phyloP scores from a whole-genome alignment of 345 rosid genomes.

The Stellera chamaejasme region DNA sequence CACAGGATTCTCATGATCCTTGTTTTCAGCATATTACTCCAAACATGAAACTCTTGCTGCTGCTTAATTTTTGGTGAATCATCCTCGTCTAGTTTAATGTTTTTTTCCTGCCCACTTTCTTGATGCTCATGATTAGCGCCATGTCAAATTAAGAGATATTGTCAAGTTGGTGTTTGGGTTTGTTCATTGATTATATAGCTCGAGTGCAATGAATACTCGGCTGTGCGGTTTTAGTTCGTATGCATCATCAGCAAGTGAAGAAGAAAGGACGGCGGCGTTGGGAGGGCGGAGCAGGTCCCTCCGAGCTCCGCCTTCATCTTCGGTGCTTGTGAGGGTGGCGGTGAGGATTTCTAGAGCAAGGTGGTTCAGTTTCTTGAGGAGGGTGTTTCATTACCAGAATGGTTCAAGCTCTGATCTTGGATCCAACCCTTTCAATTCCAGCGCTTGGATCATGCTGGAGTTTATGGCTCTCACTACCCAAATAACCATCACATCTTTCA shows the following conservation, averaged over 20 bases:
- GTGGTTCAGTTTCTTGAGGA: constrained; percentile 87
- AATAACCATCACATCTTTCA: constrained; percentile 46
- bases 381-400: constrained; percentile 96
- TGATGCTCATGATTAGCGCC: background rate
- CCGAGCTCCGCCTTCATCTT: constrained; percentile 28
- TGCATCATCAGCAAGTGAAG: constrained; percentile 35
- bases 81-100: background rate
- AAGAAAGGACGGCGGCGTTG: constrained; percentile 12
- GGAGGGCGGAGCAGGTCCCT: constrained; percentile 41
- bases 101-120: background rate
- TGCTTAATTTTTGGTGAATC: constrained; percentile 13
- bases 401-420: constrained; percentile 80
- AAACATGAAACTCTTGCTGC: constrained; percentile 1
- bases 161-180: background rate
- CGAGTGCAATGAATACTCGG: constrained; percentile 45
- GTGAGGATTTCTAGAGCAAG: constrained; percentile 87
- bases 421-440: constrained; percentile 74
- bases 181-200: background rate
- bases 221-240: constrained; percentile 34
- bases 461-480: constrained; percentile 55
- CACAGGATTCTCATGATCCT: constrained; percentile 30
- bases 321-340: constrained; percentile 53
- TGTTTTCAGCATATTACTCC: background rate
- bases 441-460: constrained; percentile 77
- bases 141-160: background rate